Base-by-base conservation (phyloP, 2,329 filamentous ascomycete genomes). In the Cercospora berteroae region DNA sequence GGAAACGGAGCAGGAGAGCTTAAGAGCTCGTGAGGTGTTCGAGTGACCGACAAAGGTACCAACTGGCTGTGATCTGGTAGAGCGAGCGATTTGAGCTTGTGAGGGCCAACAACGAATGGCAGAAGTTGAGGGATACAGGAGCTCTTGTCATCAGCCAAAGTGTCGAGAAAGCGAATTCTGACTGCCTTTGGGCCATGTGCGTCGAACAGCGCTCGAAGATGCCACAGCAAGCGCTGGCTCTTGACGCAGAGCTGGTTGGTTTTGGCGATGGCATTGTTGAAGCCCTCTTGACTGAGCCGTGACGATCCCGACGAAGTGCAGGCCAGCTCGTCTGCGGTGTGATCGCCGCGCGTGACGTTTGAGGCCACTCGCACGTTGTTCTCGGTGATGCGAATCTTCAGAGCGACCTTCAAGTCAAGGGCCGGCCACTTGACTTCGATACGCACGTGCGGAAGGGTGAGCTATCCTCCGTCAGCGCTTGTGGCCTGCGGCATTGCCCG, bases 31-130 rank as follows among this genome's bases (percentile, higher is more conserved):
- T 48, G 20, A 8, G 70, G 33, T 1, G 44, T 44, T 13, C 65
- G 59, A 25, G 69, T 52, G 6, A 50, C 44, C 16, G 39, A 58
- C 13, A 66, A 63, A 2, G 68, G 70, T 4, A 65, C 23, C 5
- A 70, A 29, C 5, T 66, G 56, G 31, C 63, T 60, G 62, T 66
- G 67, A 12, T 67, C 66, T 13, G 66, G 66, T 4, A 44, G 55
- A 4, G 63, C 65, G 3, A 71, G 65, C 5, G 68, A 69, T 3
- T 57, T 58, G 4, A 71, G 55, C 12, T 60, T 60, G 33, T 60
- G 39, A 10, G 39, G 31, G 12, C 69, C 65, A 9, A 50, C 44
- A 23, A 71, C 23, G 61, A 65, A 71, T 13, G 68, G 68, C 23
- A 70, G 33, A 2, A 70, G 8, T 8, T 36, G 5, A 7, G 66